phyloP scores from a whole-genome alignment of 805 yeast species.

The Starmerella apicola region DNA sequence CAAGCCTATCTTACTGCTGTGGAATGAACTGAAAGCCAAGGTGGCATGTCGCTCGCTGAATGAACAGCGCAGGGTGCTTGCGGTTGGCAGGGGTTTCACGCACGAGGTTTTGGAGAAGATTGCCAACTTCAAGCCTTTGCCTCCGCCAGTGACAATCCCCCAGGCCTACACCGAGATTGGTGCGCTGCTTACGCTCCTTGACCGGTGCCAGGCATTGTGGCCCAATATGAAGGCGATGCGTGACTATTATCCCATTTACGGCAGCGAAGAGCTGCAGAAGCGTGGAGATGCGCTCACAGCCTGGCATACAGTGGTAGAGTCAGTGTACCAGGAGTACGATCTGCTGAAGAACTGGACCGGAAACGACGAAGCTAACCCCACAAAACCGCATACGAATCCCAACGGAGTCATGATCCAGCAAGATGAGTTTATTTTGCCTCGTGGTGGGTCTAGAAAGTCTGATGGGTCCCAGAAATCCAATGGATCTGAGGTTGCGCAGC shows the following conservation, averaged over 20 bases:
- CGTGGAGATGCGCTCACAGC: slow-evolving; percentile 68
- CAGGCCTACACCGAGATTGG: slow-evolving; percentile 42
- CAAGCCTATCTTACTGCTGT: slow-evolving; percentile 51
- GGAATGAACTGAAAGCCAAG: slow-evolving; percentile 82
- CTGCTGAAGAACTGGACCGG: slow-evolving; percentile 73
- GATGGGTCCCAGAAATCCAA: too few species aligned
- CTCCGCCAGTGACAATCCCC: slow-evolving; percentile 16
- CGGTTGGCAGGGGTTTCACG: slow-evolving; percentile 57
- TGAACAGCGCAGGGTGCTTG: slow-evolving; percentile 59
- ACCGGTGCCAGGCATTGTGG: slow-evolving; percentile 65
- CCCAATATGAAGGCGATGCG: slow-evolving; percentile 65
- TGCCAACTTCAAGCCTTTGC: slow-evolving; percentile 43
- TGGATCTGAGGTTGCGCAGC: not conserved
- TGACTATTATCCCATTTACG: slow-evolving; percentile 61
- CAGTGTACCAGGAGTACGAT: slow-evolving; percentile 49
- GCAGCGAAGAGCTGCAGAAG: slow-evolving; percentile 47
- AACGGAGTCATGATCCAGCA: not conserved
- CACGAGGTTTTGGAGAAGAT: slow-evolving; percentile 64
- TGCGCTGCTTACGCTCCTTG: slow-evolving; percentile 46
- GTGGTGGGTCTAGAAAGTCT: too few species aligned
- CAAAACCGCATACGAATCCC: slow-evolving; percentile 15
- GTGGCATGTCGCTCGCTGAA: slow-evolving; percentile 66
- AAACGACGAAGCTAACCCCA: slow-evolving; percentile 60
- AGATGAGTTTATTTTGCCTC: too few species aligned
- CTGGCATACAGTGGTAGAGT: slow-evolving; percentile 66